Evolutionary conservation across 164 flowering plant genomes (phyloP).

Genomic region (Vitis rupestris): DNA sequence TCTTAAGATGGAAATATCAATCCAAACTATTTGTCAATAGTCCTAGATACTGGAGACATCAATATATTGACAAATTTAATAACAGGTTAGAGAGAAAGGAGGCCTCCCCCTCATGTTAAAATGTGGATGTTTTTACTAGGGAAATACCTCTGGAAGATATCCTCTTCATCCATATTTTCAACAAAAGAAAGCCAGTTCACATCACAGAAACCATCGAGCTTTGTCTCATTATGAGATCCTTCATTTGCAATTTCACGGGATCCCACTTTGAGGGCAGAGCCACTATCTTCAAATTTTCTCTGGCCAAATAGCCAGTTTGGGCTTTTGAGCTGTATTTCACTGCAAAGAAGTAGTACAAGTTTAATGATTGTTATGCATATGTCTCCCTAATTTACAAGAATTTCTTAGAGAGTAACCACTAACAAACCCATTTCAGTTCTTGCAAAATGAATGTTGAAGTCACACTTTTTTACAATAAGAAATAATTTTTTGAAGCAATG

Average conservation of each 20-base stretch:
- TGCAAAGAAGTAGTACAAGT: slow-evolving; percentile 28
- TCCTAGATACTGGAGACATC: too few relatives aligned
- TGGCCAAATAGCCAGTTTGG: slow-evolving; percentile 99
- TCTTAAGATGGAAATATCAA: too few relatives aligned
- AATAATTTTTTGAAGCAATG: neutral
- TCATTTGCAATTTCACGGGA: slow-evolving; percentile 36
- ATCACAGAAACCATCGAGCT: slow-evolving; percentile 36
- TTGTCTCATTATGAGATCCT: slow-evolving; percentile 27
- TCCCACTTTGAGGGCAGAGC: slow-evolving; percentile 42
- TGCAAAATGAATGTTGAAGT: neutral
- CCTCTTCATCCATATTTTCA: slow-evolving; percentile 59
- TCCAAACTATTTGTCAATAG: too few relatives aligned
- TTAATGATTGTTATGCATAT: neutral
- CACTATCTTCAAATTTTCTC: slow-evolving; percentile 72
- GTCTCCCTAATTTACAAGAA: neutral
- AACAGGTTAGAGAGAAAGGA: neutral
- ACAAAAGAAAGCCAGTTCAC: slow-evolving; percentile 59
- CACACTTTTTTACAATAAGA: too few relatives aligned
- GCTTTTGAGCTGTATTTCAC: slow-evolving; percentile 94
- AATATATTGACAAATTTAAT: too few relatives aligned
- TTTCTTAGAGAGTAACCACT: neutral
- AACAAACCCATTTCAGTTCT: neutral
- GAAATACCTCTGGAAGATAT: slow-evolving; percentile 66
- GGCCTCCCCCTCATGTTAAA: neutral
- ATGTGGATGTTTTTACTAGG: neutral